Base-by-base conservation (phyloP, 306 rosid species). In the Lathyrus oleraceus region DNA sequence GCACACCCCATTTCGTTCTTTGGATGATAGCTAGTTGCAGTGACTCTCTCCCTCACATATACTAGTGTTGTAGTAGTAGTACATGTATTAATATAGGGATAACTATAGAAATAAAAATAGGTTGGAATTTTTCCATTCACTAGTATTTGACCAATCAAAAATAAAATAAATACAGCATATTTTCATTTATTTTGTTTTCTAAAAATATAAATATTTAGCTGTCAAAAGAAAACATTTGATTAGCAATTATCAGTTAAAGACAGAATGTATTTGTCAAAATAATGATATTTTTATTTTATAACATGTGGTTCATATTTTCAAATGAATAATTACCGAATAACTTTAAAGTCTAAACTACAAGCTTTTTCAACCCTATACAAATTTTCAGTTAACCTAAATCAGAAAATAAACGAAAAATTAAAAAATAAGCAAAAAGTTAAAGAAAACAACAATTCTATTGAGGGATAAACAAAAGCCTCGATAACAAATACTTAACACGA, bases 1-100 rank as follows among this genome's bases (percentile, higher is more conserved):
- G 81, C 73, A 25, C 98, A 90, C 0, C 98, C 98, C 98, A 94
- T 90, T 16, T 61, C 61, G 2, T 39, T 30, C 3, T 58, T 11
- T 35, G 45, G 1, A 35, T 35, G 39, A 1, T 35, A 35, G 39
- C 10, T 35, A 35, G 39, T 35, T 35, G 39, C 8, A 1, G 39
- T 35, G 39, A 35, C 2, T 35, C 39, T 35, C 39, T 6, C 10
- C 2, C 39, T 35, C 10, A 0, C 10, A 35, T 35, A 35, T 35
- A 17, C 20, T 15, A 47, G 19, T 6, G 53, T 47, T 1, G 15
- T 15, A 0, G 8, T 47, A 14, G 6, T 15, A 3, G 8, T 52
- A 20, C 59, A 4, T 53, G 14, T 21, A 15, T 10, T 52, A 20
- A 20, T 52, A 52, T 52, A 52, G 28, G 9, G 7, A 8, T 48